Evolutionary conservation across 169 alveolate genomes (phyloP), one percentile per base, ranked within the genome.

Genomic region (Cryptosporidium ryanae): DNA sequence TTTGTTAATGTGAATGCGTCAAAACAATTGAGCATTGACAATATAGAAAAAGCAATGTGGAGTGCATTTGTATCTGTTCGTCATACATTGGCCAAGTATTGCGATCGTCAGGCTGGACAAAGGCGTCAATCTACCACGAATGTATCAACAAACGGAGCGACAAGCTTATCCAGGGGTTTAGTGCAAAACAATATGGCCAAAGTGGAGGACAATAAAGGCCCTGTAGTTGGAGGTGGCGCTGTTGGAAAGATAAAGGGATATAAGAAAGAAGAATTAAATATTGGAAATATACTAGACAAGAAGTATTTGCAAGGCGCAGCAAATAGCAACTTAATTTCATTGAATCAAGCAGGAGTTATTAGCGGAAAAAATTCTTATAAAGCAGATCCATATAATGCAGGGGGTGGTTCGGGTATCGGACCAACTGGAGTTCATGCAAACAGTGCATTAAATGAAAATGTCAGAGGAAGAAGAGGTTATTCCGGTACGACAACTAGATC

Each of bases 1-100:
- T 76, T 76, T 76, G 87, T 76, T 23, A 76, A 76, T 76, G 87
- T 76, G 27, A 76, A 76, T 76, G 87, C 87, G 59, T 76, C 87
- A 2, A 76, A 76, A 29, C 87, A 76, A 31, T 32, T 76, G 25
- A 76, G 61, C 15, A 76, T 76, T 10, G 87, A 76, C 8, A 76
- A 76, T 46, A 55, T 76, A 10, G 87, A 76, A 34, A 76, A 61
- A 21, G 87, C 87, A 18, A 76, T 76, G 87, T 76, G 87, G 87
- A 76, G 87, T 61, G 87, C 87, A 34, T 76, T 76, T 76, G 87
- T 76, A 6, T 76, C 87, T 1, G 87, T 76, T 34, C 57, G 87
- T 15, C 87, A 76, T 61, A 61, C 87, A 32, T 44, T 76, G 64
- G 87, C 76, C 4, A 76, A 76, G 21, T 76, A 76, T 44, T 76